Conservation (phyloP, 768 basidiomycete genomes). For the Serendipita sp. region DNA sequence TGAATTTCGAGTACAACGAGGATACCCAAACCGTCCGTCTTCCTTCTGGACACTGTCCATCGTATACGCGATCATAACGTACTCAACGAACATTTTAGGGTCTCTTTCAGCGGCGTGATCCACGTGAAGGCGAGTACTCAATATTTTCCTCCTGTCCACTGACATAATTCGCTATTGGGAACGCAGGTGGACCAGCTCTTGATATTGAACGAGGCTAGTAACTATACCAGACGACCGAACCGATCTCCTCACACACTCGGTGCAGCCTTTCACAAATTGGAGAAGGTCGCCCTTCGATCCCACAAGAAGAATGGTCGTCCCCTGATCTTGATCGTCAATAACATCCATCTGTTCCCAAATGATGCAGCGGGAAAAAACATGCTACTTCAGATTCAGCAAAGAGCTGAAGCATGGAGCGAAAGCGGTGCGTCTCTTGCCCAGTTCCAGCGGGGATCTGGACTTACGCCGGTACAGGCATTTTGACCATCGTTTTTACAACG, state of each 20-base stretch:
- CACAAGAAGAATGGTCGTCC: slow-evolving; percentile 44
- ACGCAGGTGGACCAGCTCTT: slow-evolving; percentile 50
- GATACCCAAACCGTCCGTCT: slow-evolving; percentile 44
- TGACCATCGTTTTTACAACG: slow-evolving; percentile 69
- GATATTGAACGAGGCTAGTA: slow-evolving; percentile 63
- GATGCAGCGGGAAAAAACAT: slow-evolving; percentile 62
- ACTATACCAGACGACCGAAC: neutral
- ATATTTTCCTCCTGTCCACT: slow-evolving; percentile 10
- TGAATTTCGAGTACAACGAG: slow-evolving; percentile 78
- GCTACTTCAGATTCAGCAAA: slow-evolving; percentile 74
- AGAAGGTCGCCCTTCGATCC: slow-evolving; percentile 65
- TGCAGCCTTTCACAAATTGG: slow-evolving; percentile 61
- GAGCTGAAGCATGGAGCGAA: slow-evolving; percentile 74
- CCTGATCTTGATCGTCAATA: slow-evolving; percentile 69
- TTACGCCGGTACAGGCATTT: slow-evolving; percentile 34
- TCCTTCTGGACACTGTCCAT: neutral
- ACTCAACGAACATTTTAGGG: slow-evolving; percentile 19
- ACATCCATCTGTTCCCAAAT: slow-evolving; percentile 57
- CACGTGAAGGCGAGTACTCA: slow-evolving; percentile 45
- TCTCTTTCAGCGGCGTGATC: slow-evolving; percentile 69
- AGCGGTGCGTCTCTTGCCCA: slow-evolving; percentile 33
- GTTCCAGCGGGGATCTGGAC: slow-evolving; percentile 5
- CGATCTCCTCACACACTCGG: neutral
- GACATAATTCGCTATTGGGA: neutral
- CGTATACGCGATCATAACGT: slow-evolving; percentile 12